Evolutionary conservation across 1,139 yeast species (phyloP).

Genomic region (Candida frijolesensis): DNA sequence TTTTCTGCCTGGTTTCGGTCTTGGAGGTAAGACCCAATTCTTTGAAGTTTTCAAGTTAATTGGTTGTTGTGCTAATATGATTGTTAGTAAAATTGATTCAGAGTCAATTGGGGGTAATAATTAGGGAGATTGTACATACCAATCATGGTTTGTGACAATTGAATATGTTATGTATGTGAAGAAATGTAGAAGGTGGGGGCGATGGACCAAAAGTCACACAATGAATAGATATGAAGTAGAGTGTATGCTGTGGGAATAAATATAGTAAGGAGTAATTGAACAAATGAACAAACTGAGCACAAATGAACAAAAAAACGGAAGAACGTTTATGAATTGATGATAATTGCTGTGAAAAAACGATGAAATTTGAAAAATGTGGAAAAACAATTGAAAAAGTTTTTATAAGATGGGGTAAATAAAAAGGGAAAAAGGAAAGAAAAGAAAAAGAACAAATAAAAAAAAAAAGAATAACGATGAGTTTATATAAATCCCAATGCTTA

Average conservation of each 20-base stretch:
- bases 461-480: background rate
- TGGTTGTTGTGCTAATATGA: conserved; percentile 2
- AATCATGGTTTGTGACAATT: background rate
- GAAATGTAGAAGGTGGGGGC: background rate
- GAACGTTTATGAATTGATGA: too few species aligned
- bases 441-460: background rate
- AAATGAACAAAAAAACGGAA: too few species aligned
- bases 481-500: background rate
- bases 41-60: conserved; percentile 54
- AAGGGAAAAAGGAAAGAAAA: background rate
- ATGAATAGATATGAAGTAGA: too few species aligned
- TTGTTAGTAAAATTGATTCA: background rate
- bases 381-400: too few species aligned
- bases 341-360: background rate
- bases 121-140: background rate
- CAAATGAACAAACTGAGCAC: too few species aligned
- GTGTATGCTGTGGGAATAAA: too few species aligned
- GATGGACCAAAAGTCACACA: background rate
- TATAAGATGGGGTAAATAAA: background rate
- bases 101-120: too few species aligned
- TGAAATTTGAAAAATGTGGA: background rate
- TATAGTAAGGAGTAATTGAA: too few species aligned
- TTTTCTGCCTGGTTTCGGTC: conserved; percentile 89
- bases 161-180: background rate
- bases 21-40: conserved; percentile 88